These are phyloP conservation scores for Arthroderma sp. DNA, from an alignment of 2,329 filamentous ascomycete genomes.

Conservation along the genomic window DNA sequence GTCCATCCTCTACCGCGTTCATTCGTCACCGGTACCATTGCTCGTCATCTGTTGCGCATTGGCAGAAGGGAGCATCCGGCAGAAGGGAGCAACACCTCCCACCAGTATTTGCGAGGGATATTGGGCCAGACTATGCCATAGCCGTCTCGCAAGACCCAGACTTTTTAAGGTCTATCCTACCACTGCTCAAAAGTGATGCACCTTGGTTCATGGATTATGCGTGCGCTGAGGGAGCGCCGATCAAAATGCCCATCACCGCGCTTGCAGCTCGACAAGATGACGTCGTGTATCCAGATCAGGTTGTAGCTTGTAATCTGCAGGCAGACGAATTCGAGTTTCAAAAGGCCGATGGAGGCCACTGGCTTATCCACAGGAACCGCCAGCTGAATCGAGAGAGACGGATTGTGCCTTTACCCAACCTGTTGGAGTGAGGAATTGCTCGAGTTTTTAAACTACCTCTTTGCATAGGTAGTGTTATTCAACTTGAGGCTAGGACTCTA, in stretches of 20 bases:
- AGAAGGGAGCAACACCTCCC: too few relatives aligned
- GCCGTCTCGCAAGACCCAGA: background rate
- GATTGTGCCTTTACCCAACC: background rate
- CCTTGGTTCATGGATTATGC: background rate
- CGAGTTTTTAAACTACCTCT: too few relatives aligned
- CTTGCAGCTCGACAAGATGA: background rate
- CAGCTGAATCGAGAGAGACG: background rate
- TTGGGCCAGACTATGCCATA: background rate
- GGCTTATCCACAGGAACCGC: background rate
- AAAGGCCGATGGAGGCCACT: background rate
- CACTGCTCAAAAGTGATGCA: background rate
- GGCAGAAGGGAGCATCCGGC: background rate
- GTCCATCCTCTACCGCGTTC: background rate
- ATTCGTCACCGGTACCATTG: background rate
- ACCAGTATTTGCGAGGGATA: background rate
- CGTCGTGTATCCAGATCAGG: background rate
- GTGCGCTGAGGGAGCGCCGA: background rate
- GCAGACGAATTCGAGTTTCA: background rate
- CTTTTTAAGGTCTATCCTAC: background rate
- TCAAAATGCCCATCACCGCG: background rate
- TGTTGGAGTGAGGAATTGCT: too few relatives aligned
- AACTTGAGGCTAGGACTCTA: too few relatives aligned
- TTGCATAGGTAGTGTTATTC: too few relatives aligned
- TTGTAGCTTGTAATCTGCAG: background rate
- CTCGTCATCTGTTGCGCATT: background rate